Base-by-base conservation (phyloP, 2,329 filamentous ascomycete genomes). In the Fusarium sp. region DNA sequence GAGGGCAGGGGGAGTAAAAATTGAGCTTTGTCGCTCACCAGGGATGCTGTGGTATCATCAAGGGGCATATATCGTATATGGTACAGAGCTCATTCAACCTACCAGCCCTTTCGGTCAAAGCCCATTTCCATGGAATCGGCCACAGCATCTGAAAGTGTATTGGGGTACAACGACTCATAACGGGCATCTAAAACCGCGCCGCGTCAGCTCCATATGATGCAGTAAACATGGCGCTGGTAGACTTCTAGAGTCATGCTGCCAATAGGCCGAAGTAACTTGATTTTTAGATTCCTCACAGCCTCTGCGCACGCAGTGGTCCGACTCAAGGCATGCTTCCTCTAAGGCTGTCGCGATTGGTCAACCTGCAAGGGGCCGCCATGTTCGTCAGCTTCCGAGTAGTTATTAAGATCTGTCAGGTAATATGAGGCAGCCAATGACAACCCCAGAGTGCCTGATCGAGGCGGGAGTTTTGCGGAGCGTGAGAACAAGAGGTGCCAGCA, bases 401-500 rank as follows among this genome's bases (percentile, higher is more conserved):
- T 8, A 38, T 38, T 38, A 59, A 66, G 65, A 56, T 60, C 59
- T 70, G 66, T 73, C 76, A 77, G 76, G 44, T 57, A 54, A 52
- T 20, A 45, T 56, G 61, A 65, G 54, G 72, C 62, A 65, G 49
- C 78, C 78, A 79, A 79, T 79, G 54, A 44, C 50, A 64, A 38
- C 38, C 34, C 43, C 16, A 12, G 58, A 27, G 67, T 70, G 43
- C 68, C 68, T 70, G 67, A 40, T 45, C 57, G 53, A 45, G 34
- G 57, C 56, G 68, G 50, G 56, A 68, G 55, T 55, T 55, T 60
- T 56, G 54, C 66, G 29, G 59, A 69, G 65, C 32, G 42, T 68
- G 22, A 51, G 59, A 68, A 55, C 51, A 66, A 62, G 53, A 51
- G 57, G 50, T 42, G 42, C 22, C 24, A 52, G 24, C 27, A 56